Evolutionary conservation across 2,329 filamentous ascomycete genomes (phyloP).

Genomic region (Trichophyton schoenleinii): DNA sequence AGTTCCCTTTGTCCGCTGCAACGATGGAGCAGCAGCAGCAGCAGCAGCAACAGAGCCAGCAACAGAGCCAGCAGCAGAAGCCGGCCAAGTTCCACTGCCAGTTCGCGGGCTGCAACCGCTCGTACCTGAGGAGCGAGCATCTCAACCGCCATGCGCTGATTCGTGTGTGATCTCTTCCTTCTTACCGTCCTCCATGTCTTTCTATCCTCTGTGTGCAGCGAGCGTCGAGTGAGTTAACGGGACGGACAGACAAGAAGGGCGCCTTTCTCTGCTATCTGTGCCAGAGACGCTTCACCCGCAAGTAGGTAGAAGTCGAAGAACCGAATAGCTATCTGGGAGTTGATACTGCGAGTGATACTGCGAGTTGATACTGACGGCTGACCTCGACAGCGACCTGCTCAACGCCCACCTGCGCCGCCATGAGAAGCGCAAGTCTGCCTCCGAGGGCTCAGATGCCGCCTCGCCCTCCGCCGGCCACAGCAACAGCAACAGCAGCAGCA

Average conservation of each 20-base stretch:
- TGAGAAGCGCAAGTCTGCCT: conserved; percentile 13
- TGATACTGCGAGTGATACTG: too few species aligned
- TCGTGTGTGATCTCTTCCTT: conserved; percentile 10
- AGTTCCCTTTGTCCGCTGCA: neutral
- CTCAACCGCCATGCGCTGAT: conserved; percentile 16
- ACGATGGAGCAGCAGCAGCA: neutral
- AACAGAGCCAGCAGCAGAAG: conserved; percentile 7
- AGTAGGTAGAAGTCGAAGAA: conserved; percentile 8
- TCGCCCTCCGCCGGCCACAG: neutral
- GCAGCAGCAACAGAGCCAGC: neutral
- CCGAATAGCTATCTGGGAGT: too few species aligned
- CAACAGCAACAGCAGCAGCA: too few species aligned
- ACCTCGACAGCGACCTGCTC: conserved; percentile 13
- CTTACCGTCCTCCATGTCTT: neutral
- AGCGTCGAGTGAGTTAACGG: neutral
- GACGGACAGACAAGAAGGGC: conserved; percentile 13
- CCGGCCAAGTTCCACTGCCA: conserved; percentile 12
- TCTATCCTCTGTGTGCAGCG: neutral
- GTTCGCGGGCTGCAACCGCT: conserved; percentile 15
- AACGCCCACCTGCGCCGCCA: conserved; percentile 16
- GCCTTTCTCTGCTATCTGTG: conserved; percentile 16
- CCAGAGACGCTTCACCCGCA: conserved; percentile 15
- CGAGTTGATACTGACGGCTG: too few species aligned
- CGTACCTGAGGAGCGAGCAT: conserved; percentile 16
- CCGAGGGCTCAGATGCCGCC: neutral